A percentile compares a stretch with the other conserved stretches of the same genome.
These are phyloP conservation scores for Neckera pumila DNA, from an alignment of 225 moss, liverwort and hornwort species.

Conservation along the genomic window DNA sequence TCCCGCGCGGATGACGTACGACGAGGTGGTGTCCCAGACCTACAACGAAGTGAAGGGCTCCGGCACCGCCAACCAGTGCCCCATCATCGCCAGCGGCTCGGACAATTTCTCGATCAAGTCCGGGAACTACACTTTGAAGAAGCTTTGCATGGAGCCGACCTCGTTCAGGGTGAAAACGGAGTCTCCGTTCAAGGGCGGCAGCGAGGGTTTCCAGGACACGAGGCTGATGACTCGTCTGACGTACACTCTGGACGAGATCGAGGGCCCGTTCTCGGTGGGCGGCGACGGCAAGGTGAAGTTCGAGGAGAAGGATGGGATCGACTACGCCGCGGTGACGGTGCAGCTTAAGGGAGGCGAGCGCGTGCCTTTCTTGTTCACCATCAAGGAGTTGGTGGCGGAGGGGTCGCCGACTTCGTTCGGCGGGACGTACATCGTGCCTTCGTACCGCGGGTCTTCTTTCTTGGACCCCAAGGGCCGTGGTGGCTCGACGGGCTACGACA, in stretches of 20 bases:
- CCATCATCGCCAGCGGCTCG: slow-evolving; percentile 28
- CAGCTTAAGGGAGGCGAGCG: slow-evolving; percentile 82
- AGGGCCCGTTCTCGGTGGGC: slow-evolving; percentile 37
- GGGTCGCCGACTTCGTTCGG: slow-evolving; percentile 34
- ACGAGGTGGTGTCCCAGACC: slow-evolving; percentile 31
- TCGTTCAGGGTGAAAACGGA: slow-evolving; percentile 83
- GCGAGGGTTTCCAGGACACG: slow-evolving; percentile 57
- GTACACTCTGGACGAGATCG: slow-evolving; percentile 69
- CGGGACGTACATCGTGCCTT: slow-evolving; percentile 60
- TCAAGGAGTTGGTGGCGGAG: slow-evolving; percentile 66
- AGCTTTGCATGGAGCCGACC: slow-evolving; percentile 81
- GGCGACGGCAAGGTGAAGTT: slow-evolving; percentile 53
- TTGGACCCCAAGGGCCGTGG: slow-evolving; percentile 92
- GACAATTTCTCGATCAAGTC: slow-evolving; percentile 32
- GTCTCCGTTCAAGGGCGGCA: slow-evolving; percentile 51
- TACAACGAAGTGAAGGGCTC: slow-evolving; percentile 67
- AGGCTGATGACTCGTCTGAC: slow-evolving; percentile 85
- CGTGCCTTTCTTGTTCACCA: slow-evolving; percentile 78
- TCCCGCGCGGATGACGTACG: slow-evolving; percentile 45
- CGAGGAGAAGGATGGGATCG: slow-evolving; percentile 70
- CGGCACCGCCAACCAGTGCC: slow-evolving; percentile 86
- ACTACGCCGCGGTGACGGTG: slow-evolving; percentile 90
- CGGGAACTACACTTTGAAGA: slow-evolving; percentile 52
- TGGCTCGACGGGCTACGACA: slow-evolving; percentile 81
- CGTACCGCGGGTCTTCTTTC: slow-evolving; percentile 83